Evolutionary conservation across 2,329 filamentous ascomycete genomes (phyloP).

Genomic region (Stylonectria norvegica): DNA sequence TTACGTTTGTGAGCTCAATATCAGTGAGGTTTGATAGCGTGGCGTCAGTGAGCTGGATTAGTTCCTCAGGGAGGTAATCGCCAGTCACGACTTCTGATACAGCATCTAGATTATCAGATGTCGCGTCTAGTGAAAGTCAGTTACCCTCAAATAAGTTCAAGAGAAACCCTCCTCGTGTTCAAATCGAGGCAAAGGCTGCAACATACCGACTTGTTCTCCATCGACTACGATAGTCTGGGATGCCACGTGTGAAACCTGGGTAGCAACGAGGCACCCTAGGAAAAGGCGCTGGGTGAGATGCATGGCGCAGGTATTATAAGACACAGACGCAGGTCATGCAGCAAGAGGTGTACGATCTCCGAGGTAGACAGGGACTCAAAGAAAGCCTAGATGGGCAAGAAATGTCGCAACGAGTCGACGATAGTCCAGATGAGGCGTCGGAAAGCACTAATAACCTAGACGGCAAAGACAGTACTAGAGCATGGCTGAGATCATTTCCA

Average conservation of each 20-base stretch:
- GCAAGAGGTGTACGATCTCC: too few relatives aligned
- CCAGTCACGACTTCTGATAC: constrained; percentile 12
- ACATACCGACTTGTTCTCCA: constrained; percentile 12
- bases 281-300: constrained; percentile 8
- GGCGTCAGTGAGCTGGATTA: constrained; percentile 15
- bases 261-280: constrained; percentile 7
- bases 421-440: too few relatives aligned
- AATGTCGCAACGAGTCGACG: too few relatives aligned
- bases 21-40: constrained; percentile 12
- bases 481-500: too few relatives aligned
- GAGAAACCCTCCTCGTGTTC: too few relatives aligned
- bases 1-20: constrained; percentile 9
- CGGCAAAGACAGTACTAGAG: too few relatives aligned
- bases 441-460: too few relatives aligned
- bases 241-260: constrained; percentile 3
- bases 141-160: too few relatives aligned
- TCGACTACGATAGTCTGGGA: constrained; percentile 15
- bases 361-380: too few relatives aligned
- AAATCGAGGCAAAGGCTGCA: neutral
- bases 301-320: constrained; percentile 13
- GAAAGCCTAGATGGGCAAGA: too few relatives aligned
- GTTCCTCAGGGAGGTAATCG: constrained; percentile 16
- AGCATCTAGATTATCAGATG: constrained; percentile 4
- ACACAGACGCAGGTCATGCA: neutral
- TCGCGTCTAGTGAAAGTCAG: constrained; percentile 9